Percentiles rank a stretch among this genome's conserved stretches.
phyloP scores from a whole-genome alignment of 1,284 basidiomycete species.

The Peniophora sp. region DNA sequence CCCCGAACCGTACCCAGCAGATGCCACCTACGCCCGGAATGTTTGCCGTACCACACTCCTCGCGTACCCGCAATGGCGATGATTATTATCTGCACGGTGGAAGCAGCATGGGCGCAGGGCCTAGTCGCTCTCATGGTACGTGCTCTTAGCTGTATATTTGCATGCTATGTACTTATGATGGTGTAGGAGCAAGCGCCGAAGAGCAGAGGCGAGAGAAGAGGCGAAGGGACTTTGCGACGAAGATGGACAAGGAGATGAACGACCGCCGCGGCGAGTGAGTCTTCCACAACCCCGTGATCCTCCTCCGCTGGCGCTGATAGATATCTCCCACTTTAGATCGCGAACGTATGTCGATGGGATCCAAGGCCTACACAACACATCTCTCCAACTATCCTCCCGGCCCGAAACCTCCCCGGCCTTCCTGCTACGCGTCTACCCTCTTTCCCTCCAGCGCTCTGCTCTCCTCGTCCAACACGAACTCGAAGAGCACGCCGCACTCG shows the following conservation, averaged over 20 bases:
- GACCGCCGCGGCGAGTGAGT: slow-evolving; percentile 64
- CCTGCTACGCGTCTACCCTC: slow-evolving; percentile 60
- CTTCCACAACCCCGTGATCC: slow-evolving; percentile 9
- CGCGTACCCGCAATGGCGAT: slow-evolving; percentile 18
- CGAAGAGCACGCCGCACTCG: slow-evolving; percentile 57
- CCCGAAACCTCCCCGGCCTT: slow-evolving; percentile 59
- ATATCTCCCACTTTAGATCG: slow-evolving; percentile 26
- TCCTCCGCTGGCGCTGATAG: slow-evolving; percentile 8
- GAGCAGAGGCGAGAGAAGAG: slow-evolving; percentile 51
- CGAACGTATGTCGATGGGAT: slow-evolving; percentile 50
- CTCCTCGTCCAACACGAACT: slow-evolving; percentile 52
- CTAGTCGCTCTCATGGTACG: slow-evolving; percentile 34
- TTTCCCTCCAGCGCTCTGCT: slow-evolving; percentile 68
- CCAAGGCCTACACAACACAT: slow-evolving; percentile 41
- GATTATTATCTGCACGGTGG: slow-evolving; percentile 12
- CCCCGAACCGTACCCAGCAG: neutral
- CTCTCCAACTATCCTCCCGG: slow-evolving; percentile 53
- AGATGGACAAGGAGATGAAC: slow-evolving; percentile 59
- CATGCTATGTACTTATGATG: slow-evolving; percentile 2
- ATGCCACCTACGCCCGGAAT: slow-evolving; percentile 50
- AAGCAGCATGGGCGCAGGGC: slow-evolving; percentile 24
- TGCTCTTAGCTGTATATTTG: neutral
- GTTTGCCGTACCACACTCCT: slow-evolving; percentile 38
- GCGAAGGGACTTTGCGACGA: slow-evolving; percentile 58
- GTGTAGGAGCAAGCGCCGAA: slow-evolving; percentile 19